Evolutionary conservation across 768 basidiomycete species (phyloP), one percentile per base, ranked within the genome.

Genomic region (Lentinula guzmanii): DNA sequence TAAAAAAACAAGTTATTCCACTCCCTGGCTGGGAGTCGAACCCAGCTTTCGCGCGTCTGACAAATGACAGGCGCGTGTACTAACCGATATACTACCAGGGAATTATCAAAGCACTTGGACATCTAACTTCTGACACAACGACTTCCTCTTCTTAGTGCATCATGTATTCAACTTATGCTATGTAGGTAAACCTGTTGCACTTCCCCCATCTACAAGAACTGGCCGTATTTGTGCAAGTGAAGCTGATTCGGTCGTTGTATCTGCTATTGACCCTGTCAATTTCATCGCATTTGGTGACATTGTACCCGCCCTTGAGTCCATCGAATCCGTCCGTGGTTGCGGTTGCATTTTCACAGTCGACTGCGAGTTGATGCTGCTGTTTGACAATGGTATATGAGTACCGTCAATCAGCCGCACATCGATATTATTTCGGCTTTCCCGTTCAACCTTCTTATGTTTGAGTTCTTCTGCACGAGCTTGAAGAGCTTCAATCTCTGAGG

Each of bases 401-500:
- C 16, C 16, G 11, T 11, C 18, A 5, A 21, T 41, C 10, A 55
- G n/a, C 15, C 34, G 28, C 43, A 6, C 33, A 4, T 34, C 34
- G 18, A 4, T 33, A 42, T 15, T 66, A 31, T 18, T 54, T 16
- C 4, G 35, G 34, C 35, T 37, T 37, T 39, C 21, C 61, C 46
- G 33, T 13, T 58, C 31, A 34, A 31, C 48, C 10, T 43, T 55
- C 37, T 46, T 18, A 37, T 76, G 74, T 61, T 66, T 72, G 48
- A 82, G 77, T 61, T 79, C 78, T 0, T 75, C 82, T 28, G 81
- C 77, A 62, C 76, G 81, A 8, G 76, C 70, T 64, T 83, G 76
- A 24, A 91, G 72, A 4, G 73, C 73, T 48, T 83, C 83, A 41
- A 91, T 77, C 62, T 90, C 89, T 21, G 75, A 75, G 60, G 79